A percentile compares a stretch with the other conserved stretches of the same genome.
These are phyloP conservation scores for Calonectria leucothoes DNA, from an alignment of 2,329 filamentous ascomycete species.

Conservation along the genomic window DNA sequence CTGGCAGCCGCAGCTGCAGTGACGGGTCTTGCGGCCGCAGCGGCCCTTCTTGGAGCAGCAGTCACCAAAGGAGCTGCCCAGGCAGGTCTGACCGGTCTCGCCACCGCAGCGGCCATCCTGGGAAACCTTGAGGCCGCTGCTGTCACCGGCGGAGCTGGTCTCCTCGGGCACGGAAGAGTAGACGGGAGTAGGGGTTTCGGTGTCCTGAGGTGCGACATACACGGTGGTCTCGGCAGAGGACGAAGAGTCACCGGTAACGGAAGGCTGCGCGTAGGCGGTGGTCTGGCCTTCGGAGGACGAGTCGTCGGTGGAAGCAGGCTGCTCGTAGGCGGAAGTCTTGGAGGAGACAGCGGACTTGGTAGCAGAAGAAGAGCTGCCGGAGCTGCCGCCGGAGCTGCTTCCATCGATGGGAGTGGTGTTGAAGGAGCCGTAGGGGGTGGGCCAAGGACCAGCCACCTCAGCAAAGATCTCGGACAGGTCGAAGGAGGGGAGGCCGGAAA, in stretches of 20 bases:
- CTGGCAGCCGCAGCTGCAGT: slow-evolving; percentile 53
- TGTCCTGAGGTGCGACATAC: neutral
- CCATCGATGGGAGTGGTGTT: slow-evolving; percentile 29
- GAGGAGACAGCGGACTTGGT: slow-evolving; percentile 15
- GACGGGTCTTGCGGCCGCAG: slow-evolving; percentile 51
- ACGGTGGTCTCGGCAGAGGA: slow-evolving; percentile 23
- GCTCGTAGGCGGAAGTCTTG: slow-evolving; percentile 3
- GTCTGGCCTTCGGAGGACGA: slow-evolving; percentile 1
- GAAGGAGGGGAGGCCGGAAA: slow-evolving; percentile 60
- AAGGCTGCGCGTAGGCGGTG: neutral
- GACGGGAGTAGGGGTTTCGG: slow-evolving; percentile 14
- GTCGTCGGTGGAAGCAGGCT: slow-evolving; percentile 15
- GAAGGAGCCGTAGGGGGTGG: slow-evolving; percentile 44
- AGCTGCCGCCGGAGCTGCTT: slow-evolving; percentile 22
- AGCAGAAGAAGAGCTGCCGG: slow-evolving; percentile 10
- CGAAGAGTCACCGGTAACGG: slow-evolving; percentile 19
- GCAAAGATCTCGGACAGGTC: slow-evolving; percentile 48
- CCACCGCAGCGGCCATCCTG: slow-evolving; percentile 55
- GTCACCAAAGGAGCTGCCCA: slow-evolving; percentile 53
- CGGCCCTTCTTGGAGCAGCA: slow-evolving; percentile 56
- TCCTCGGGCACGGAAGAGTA: slow-evolving; percentile 25
- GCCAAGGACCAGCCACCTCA: slow-evolving; percentile 48
- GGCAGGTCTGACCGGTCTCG: slow-evolving; percentile 52
- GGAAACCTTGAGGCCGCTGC: slow-evolving; percentile 45
- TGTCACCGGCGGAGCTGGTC: slow-evolving; percentile 26